Evolutionary conservation across 768 basidiomycete species (phyloP).

Genomic region (Trametes cubensis): DNA sequence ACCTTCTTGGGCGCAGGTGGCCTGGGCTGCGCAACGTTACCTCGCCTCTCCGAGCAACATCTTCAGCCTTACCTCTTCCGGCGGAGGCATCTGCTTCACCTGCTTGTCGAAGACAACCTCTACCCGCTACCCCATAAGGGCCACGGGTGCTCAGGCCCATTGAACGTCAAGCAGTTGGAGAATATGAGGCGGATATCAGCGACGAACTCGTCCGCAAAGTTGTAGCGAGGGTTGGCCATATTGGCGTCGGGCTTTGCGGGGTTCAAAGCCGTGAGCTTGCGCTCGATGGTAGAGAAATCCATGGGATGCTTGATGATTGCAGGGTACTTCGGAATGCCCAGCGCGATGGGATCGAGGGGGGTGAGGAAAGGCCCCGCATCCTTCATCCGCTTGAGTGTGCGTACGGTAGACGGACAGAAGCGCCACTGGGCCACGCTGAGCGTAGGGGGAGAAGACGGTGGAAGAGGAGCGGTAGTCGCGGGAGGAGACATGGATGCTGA

Average conservation of each 20-base stretch:
- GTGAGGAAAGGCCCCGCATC: conserved; percentile 79
- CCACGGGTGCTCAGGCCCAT: conserved; percentile 88
- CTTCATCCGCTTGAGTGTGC: conserved; percentile 83
- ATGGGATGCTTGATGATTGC: conserved; percentile 88
- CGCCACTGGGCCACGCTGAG: conserved; percentile 75
- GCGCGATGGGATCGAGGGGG: conserved; percentile 86
- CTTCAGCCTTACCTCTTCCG: conserved; percentile 60
- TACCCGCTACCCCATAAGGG: conserved; percentile 77
- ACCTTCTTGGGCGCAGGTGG: conserved; percentile 50
- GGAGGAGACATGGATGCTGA: conserved; percentile 51
- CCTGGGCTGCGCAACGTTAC: conserved; percentile 41
- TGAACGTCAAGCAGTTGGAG: conserved; percentile 87
- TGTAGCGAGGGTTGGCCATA: conserved; percentile 73
- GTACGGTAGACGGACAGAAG: conserved; percentile 76
- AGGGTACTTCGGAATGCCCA: conserved; percentile 87
- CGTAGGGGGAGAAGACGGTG: conserved; percentile 39
- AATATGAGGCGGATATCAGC: conserved; percentile 87
- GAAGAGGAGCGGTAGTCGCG: conserved; percentile 22
- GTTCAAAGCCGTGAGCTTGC: conserved; percentile 81
- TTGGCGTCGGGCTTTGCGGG: conserved; percentile 75
- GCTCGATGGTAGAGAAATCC: conserved; percentile 92
- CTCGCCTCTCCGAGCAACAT: neutral
- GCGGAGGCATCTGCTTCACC: conserved; percentile 78
- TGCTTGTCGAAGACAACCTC: conserved; percentile 88
- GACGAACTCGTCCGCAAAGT: conserved; percentile 76